phyloP scores from a whole-genome alignment of 2,329 filamentous ascomycete species.

The Botryotinia calthae region DNA sequence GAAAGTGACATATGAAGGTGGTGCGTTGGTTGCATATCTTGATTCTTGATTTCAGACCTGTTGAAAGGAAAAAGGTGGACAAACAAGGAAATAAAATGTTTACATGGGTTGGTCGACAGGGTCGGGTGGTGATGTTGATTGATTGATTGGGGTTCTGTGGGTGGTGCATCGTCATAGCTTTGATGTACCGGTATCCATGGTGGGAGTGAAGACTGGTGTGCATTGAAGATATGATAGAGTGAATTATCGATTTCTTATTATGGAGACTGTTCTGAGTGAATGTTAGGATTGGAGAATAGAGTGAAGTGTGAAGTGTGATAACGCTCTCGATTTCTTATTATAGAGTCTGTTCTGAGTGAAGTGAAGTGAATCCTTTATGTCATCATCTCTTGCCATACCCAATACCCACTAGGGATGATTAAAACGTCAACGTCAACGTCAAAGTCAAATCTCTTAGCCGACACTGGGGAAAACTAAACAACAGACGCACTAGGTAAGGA shows the following conservation, averaged over 20 bases:
- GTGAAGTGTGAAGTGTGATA: no score
- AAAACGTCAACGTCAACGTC: background rate
- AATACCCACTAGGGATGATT: no score
- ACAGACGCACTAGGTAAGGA: background rate
- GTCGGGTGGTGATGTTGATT: background rate
- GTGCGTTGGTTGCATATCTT: constrained; percentile 6
- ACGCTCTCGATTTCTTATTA: no score
- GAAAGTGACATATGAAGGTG: constrained; percentile 5
- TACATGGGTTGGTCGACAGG: background rate
- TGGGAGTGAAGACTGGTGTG: background rate
- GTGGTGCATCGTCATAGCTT: background rate
- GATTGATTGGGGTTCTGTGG: background rate
- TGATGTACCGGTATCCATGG: background rate
- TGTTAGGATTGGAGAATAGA: no score
- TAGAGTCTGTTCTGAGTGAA: background rate
- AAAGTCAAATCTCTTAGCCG: background rate
- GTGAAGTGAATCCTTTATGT: background rate
- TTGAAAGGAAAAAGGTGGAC: background rate
- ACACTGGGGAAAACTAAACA: background rate
- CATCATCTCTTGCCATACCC: background rate
- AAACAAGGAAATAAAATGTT: background rate
- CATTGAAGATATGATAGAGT: no score
- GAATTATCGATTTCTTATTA: no score
- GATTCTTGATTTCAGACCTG: background rate
- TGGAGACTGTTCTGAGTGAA: no score